These are phyloP conservation scores for Ichthyophthirius multifiliis DNA, from an alignment of 169 alveolate species.

Conservation along the genomic window DNA sequence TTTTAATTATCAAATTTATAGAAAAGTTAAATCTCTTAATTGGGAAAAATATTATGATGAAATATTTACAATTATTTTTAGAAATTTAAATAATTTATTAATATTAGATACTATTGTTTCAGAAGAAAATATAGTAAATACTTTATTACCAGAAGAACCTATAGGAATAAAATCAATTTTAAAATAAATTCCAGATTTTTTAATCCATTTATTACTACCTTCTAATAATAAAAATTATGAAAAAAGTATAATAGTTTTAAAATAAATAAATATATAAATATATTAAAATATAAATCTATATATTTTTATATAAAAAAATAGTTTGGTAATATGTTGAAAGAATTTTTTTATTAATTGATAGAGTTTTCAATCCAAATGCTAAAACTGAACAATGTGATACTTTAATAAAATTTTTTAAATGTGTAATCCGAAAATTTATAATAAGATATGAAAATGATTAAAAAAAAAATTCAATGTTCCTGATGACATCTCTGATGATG, in stretches of 20 bases:
- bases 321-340: conserved; percentile 18
- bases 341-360: background rate
- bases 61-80: background rate
- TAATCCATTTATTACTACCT: conserved; percentile 5
- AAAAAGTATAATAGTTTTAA: background rate
- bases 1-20: background rate
- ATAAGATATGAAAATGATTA: conserved; percentile 6
- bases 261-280: background rate
- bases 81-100: background rate
- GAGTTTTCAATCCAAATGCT: background rate
- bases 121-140: background rate
- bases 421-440: background rate
- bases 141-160: conserved; percentile 3
- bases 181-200: background rate
- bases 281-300: background rate
- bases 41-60: conserved; percentile 14
- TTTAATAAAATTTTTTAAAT: conserved; percentile 5
- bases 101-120: background rate
- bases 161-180: conserved; percentile 2
- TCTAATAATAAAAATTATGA: background rate
- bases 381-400: background rate
- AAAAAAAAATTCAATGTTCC: background rate
- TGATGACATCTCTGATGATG: background rate
- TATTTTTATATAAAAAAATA: background rate
- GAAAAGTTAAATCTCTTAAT: background rate